Base-by-base conservation (phyloP, 768 basidiomycete species). In the Phylloporus sp. region DNA sequence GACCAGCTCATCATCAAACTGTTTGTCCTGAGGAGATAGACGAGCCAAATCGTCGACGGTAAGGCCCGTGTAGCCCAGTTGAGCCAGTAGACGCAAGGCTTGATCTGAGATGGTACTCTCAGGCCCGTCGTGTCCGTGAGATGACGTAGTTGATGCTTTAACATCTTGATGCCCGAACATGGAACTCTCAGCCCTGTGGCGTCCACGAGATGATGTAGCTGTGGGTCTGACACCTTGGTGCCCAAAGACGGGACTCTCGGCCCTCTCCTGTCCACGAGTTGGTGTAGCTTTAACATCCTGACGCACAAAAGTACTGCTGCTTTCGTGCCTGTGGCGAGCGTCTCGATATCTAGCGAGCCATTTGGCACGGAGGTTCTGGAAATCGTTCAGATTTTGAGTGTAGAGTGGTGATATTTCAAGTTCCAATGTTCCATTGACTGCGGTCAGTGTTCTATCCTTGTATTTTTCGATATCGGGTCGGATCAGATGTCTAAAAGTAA, bases 1-100 rank as follows among this genome's bases (percentile, higher is more conserved):
- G 3, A 59, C 53, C 16, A 82, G 49, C 45, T 80, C 83, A 16
- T 77, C 72, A 34, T 71, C 66, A 52, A 64, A 74, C 9, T 5
- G 10, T 15, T 31, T 18, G 50, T 72, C 63, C 22, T 43, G 40
- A 35, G 63, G 57, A n/a, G 28, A 26, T 13, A 75, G 52, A 32
- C 60, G 58, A 22, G 47, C 50, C 10, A 75, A 58, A 26, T 74
- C 70, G 4, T 50, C 34, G 7, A 41, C 31, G 15, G 38, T 51
- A 11, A 72, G 53, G 29, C 36, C 35, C 11, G 0, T 4, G 44
- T 70, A 70, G n/a, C 70, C 69, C 1, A 58, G 60, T 26, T 64
- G 63, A 7, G 71, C 65, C 10, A 77, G 56, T 13, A 52, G 49
- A 0, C 43, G 27, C 16, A 76, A 55, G 5, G 64, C 70, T 12